phyloP scores from a whole-genome alignment of 768 basidiomycete genomes.

The Xerocomellus dryophilus region DNA sequence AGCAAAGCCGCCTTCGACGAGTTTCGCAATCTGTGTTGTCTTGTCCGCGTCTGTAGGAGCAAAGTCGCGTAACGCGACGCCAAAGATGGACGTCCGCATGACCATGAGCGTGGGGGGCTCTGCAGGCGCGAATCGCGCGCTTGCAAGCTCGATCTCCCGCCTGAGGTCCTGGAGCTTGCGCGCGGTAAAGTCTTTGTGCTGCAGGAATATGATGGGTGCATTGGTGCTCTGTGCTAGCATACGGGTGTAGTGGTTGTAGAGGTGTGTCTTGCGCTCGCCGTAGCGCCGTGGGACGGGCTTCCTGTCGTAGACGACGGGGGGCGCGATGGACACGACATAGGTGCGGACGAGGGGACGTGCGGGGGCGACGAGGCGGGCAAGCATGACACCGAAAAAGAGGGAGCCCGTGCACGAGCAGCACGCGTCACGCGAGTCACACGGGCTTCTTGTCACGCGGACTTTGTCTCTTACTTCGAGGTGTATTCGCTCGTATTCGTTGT shows the following conservation, averaged over 20 bases:
- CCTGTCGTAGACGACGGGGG: constrained; percentile 48
- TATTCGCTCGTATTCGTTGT: constrained; percentile 18
- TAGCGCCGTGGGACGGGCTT: constrained; percentile 66
- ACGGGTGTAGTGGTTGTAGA: constrained; percentile 75
- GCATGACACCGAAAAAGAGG: constrained; percentile 7
- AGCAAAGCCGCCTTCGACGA: constrained; percentile 59
- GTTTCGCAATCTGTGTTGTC: constrained; percentile 51
- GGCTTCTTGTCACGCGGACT: constrained; percentile 23
- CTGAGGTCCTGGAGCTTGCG: constrained; percentile 66
- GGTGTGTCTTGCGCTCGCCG: constrained; percentile 73
- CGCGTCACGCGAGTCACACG: constrained; percentile 27
- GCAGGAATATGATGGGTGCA: constrained; percentile 73
- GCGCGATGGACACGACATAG: constrained; percentile 58
- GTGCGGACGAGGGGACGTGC: constrained; percentile 31
- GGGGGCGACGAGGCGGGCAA: constrained; percentile 9
- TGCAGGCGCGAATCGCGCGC: constrained; percentile 37
- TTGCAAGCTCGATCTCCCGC: constrained; percentile 59
- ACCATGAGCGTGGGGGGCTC: constrained; percentile 57
- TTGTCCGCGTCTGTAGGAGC: constrained; percentile 47
- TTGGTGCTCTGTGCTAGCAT: constrained; percentile 57
- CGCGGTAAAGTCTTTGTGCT: constrained; percentile 73
- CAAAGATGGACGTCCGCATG: constrained; percentile 76
- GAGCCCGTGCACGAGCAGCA: background rate
- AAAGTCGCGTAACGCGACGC: constrained; percentile 68
- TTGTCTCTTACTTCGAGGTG: constrained; percentile 22